Percentiles rank a stretch among this genome's conserved stretches.
Conservation (phyloP, 305 asterid species). For the Stenogyne calaminthoides region DNA sequence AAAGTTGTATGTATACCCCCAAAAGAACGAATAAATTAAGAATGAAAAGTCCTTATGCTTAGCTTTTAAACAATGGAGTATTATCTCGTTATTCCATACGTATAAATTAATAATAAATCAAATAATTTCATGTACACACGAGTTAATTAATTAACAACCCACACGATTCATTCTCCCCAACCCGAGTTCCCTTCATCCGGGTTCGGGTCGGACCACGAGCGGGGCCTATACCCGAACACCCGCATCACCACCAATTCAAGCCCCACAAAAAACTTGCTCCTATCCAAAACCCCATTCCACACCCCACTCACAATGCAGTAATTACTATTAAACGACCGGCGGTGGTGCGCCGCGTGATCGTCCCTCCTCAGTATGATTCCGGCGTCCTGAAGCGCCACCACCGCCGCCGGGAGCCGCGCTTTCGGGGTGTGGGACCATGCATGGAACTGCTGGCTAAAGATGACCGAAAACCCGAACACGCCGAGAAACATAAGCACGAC, state of each 20-base stretch:
- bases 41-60: too few species aligned
- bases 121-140: too few species aligned
- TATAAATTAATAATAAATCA: too few species aligned
- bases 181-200: not conserved
- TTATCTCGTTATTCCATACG: too few species aligned
- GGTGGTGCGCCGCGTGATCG: conserved; percentile 76
- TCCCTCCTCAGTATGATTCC: conserved; percentile 54
- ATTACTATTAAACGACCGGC: conserved; percentile 61
- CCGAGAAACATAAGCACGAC: conserved; percentile 35
- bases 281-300: conserved; percentile 62
- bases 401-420: conserved; percentile 41
- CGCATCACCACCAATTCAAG: conserved; percentile 47
- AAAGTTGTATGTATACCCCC: too few species aligned
- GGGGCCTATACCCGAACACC: conserved; percentile 53
- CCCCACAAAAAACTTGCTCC: conserved; percentile 47
- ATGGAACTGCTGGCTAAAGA: conserved; percentile 57
- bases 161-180: too few species aligned
- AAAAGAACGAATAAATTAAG: too few species aligned
- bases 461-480: conserved; percentile 24
- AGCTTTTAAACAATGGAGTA: too few species aligned
- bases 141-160: too few species aligned
- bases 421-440: conserved; percentile 56
- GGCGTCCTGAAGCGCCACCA: conserved; percentile 61
- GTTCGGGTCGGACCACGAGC: conserved; percentile 53
- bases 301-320: conserved; percentile 81